Base-by-base conservation (phyloP, 495 filamentous ascomycete species). In the Annulohypoxylon bovei region DNA sequence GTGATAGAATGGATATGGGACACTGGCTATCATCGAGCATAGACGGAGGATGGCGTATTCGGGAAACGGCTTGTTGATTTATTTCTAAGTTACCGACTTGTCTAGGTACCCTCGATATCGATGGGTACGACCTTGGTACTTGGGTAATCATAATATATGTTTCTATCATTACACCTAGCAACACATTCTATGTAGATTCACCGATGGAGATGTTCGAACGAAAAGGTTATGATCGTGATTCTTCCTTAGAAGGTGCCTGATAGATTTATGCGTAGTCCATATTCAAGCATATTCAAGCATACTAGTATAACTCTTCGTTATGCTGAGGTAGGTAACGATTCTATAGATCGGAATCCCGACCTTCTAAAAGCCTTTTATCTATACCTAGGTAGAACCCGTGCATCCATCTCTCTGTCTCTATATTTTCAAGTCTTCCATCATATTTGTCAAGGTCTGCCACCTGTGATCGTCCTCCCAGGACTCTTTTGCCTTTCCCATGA, bases 401-500 rank as follows among this genome's bases (percentile, higher is more conserved):
- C 28, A n/a, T 27, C 33, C n/a, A n/a, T 28, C 4, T 33, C 28
- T 33, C 12, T 8, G 16, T 56, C 50, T 32, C 28, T 50, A 70
- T 65, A 65, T 67, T 56, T 84, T 89, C 77, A 95, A 77, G 40
- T 85, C 90, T 56, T 88, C 83, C 81, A 91, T 63, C 62, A 85
- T 80, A 62, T 79, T 84, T 76, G 84, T 78, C 78, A 98, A 77
- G 53, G 76, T 84, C 54, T 84, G 82, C 90, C 89, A 98, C 62
- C 87, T 91, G 60, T 85, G 81, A 42, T 84, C 90, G 2, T 84
- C 92, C 80, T 96, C 93, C 93, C 93, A 98, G 4, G 78, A 85
- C 68, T 92, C 90, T 81, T 89, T 97, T 12, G 88, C 95, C 75
- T 90, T 92, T 0, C 93, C 91, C 81, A 94, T 81, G 6, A 98